Evolutionary conservation across 2,329 filamentous ascomycete species (phyloP).

Genomic region (Ustulina deusta): DNA sequence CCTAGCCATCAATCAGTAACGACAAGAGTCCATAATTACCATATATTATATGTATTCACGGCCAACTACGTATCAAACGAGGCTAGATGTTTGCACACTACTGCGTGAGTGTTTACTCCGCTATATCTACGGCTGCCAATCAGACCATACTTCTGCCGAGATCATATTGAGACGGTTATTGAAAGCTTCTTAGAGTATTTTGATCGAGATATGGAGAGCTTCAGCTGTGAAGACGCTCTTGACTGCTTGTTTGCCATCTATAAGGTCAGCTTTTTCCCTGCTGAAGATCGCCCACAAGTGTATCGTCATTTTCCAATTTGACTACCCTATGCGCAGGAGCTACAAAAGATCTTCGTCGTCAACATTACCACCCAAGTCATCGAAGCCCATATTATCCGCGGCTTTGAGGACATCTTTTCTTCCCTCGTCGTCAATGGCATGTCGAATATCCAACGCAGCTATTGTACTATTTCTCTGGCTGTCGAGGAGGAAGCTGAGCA

Average conservation of each 20-base stretch:
- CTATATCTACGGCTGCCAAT: too few species aligned
- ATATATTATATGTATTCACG: too few species aligned
- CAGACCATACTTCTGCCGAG: too few species aligned
- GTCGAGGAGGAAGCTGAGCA: too few species aligned
- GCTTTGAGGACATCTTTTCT: constrained; percentile 28
- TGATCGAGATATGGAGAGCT: constrained; percentile 21
- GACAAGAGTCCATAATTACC: too few species aligned
- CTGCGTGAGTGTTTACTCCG: too few species aligned
- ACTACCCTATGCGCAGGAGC: constrained; percentile 6
- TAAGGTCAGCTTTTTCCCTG: constrained; percentile 29
- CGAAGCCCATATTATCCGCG: constrained; percentile 26
- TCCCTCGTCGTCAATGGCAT: constrained; percentile 35
- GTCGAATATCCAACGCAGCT: constrained; percentile 39
- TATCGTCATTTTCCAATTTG: not conserved
- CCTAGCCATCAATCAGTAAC: too few species aligned
- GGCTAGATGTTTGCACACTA: too few species aligned
- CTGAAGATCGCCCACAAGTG: not conserved
- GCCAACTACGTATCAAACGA: too few species aligned
- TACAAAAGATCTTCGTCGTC: constrained; percentile 24
- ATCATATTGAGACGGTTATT: constrained; percentile 3
- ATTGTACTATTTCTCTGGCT: too few species aligned
- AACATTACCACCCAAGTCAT: constrained; percentile 31
- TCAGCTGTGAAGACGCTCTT: constrained; percentile 29
- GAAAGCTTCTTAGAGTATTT: not conserved
- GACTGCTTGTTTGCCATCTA: constrained; percentile 27